Conservation (phyloP, 1,284 basidiomycete genomes). For the Fomitopsis schrenkii region DNA sequence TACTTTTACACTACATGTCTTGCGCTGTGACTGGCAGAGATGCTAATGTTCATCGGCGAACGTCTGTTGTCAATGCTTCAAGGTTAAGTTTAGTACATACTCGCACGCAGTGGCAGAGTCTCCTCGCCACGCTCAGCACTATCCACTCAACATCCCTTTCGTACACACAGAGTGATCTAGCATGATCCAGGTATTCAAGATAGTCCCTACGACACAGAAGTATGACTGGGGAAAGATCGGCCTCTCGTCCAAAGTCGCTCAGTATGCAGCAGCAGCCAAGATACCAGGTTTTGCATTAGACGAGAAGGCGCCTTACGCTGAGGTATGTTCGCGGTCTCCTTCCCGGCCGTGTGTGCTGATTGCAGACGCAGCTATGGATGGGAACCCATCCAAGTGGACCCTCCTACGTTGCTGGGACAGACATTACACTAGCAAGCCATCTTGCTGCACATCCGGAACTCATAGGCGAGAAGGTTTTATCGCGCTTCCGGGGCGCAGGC, state of each 20-base stretch:
- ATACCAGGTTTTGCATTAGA: conserved; percentile 48
- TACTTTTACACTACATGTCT: no score
- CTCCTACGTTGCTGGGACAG: conserved; percentile 47
- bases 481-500: conserved; percentile 48
- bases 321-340: conserved; percentile 37
- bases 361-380: conserved; percentile 84
- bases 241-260: conserved; percentile 57
- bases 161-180: neutral
- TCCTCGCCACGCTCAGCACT: no score
- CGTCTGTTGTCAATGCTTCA: no score
- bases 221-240: conserved; percentile 78
- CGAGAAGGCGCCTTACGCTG: conserved; percentile 57
- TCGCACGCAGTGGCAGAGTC: neutral
- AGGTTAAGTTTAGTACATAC: no score
- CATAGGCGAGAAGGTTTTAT: conserved; percentile 62
- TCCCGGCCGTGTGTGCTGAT: conserved; percentile 6
- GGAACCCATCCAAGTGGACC: conserved; percentile 93
- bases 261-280: conserved; percentile 39
- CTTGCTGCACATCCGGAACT: conserved; percentile 65
- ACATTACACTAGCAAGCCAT: conserved; percentile 51
- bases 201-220: conserved; percentile 63
- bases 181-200: conserved; percentile 52
- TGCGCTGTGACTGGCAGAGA: no score
- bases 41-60: no score
- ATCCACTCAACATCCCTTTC: neutral